Base-by-base conservation (phyloP, 2,329 filamentous ascomycete species). In the Fusarium sterilihyphosum region DNA sequence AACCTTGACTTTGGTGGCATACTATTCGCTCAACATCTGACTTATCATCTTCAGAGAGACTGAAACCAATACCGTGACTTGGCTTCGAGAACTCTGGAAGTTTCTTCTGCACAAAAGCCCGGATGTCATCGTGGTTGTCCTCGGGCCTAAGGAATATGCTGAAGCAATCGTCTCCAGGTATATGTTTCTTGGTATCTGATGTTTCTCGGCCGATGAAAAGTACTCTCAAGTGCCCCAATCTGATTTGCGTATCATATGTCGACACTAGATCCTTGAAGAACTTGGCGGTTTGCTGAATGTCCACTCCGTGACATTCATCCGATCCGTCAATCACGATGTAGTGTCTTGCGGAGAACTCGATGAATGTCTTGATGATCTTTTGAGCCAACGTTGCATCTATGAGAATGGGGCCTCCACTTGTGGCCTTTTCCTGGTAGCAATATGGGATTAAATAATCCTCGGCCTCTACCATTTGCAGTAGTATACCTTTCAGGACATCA, bases 181-280 rank as follows among this genome's bases (percentile, higher is more conserved):
- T 17, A 4, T 40, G 6, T 1, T 43, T 61, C 5, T 49, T 54
- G 0, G 64, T 62, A 1, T 69, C 26, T 0, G 47, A 20, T 4
- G 66, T 69, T 12, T 69, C 64, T 17, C 40, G 50, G 1, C 66
- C 64, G 2, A 68, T 29, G n/a, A 69, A 69, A 2, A 69, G 22
- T 4, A 68, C 64, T 12, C 66, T 49, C 24, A 69, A 3, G 4
- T 69, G 66, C 0, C 66, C 66, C 0, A 54, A 18, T 4, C 38
- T 44, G 0, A 68, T 46, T 7, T 68, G 56, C 1, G 64, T 68
- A 7, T 69, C 64, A 2, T 68, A 44, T 7, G 3, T 6, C 2
- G 41, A 68, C 4, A 62, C 64, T 0, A 69, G 5, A 1, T 40
- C 29, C 6, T 56, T 56, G 31, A 69, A 69, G 13, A 69, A 69